Evolutionary conservation across 768 basidiomycete species (phyloP).

Genomic region (Inosperma sp.): DNA sequence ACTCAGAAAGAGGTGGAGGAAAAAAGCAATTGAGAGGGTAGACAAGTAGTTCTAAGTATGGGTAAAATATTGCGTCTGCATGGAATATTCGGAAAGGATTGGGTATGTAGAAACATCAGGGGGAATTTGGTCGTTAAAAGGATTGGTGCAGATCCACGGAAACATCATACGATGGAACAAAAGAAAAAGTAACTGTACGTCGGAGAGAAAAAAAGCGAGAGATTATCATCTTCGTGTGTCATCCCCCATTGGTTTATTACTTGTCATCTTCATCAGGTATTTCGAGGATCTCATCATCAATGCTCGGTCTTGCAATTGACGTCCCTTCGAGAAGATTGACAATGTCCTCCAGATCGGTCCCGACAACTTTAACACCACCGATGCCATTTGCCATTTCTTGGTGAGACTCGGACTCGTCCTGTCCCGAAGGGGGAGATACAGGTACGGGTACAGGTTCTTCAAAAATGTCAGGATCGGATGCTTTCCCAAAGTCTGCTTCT

Average conservation of each 20-base stretch:
- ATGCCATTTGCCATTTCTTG: neutral
- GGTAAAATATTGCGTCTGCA: too few relatives aligned
- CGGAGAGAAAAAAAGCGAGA: neutral
- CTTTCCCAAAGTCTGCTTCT: too few relatives aligned
- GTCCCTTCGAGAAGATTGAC: conserved; percentile 59
- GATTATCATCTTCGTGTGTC: neutral
- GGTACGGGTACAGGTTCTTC: too few relatives aligned
- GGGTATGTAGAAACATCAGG: too few relatives aligned
- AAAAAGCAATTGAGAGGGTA: too few relatives aligned
- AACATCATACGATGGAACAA: neutral
- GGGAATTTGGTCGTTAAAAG: neutral
- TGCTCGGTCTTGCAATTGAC: conserved; percentile 36
- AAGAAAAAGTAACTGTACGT: neutral
- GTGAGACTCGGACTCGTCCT: neutral
- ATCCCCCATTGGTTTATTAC: conserved; percentile 10
- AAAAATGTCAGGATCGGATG: too few relatives aligned
- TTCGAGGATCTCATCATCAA: conserved; percentile 50
- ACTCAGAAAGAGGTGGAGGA: too few relatives aligned
- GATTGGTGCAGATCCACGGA: neutral
- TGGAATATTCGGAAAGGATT: too few relatives aligned
- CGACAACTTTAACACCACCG: neutral
- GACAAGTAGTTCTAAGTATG: too few relatives aligned
- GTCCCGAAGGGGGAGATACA: neutral
- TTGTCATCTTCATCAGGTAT: conserved; percentile 50
- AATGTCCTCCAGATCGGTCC: conserved; percentile 45